Evolutionary conservation across 208 protist genomes (phyloP), one percentile per base, ranked within the genome.

Genomic region (Trypanosoma grayi): DNA sequence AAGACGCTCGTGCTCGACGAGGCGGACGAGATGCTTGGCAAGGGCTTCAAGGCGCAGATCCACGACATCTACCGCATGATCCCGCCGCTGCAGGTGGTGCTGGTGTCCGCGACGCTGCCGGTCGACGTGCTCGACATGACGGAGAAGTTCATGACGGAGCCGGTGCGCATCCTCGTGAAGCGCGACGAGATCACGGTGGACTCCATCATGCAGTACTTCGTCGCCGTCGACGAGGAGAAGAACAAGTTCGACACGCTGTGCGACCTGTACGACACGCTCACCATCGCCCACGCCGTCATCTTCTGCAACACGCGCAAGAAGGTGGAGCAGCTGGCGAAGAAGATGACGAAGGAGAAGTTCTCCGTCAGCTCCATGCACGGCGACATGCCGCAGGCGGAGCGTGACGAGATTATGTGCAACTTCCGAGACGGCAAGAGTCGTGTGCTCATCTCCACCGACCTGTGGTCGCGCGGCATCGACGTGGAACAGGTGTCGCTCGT

Each of bases 11-110:
- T 99, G 46, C 68, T 99, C 18, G 99, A 99, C 73, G 98, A 99
- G 75, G 98, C 98, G 45, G 99, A 99, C 75, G 98, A 99, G 75
- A 99, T 99, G 97, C 90, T 99, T n/a, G 91, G 84, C n/a, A 87
- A 93, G 53, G 97, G 98, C 37, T 99, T 99, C 81, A 98, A 98
- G 66, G 97, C 98, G 20, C 97, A 99, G 82, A 98, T 99, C 55
- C 97, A 99, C 75, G 97, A 99, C 66, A 98, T 99, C 48, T 99
- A 98, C 86, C 83, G 96, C 30, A 87, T 92, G 66, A 80, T 99
- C 37, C 86, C 90, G 13, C 81, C 88, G 28, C 74, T 91, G 60
- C 96, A 98, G 77, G 87, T 97, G 13, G 81, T 96, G 13, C 75
- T 97, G 7, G 85, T 97, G n/a, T 91, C 79, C 33, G 90, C 90